Conservation (phyloP, 257 asterid species). For the Ballota nigra region DNA sequence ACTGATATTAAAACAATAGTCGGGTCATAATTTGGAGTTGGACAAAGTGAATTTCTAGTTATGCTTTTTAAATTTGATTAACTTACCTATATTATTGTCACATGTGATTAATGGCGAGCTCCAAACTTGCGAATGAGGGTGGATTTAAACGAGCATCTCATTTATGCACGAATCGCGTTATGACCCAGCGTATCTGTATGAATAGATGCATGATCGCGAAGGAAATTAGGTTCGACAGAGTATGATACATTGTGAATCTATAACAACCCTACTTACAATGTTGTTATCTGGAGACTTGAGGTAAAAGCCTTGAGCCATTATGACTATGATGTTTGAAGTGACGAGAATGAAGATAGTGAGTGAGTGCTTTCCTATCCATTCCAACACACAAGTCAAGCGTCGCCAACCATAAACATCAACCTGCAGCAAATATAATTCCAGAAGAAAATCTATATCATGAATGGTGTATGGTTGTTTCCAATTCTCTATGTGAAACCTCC, state of each 20-base stretch:
- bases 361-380: constrained; percentile 84
- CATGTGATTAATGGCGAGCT: not conserved
- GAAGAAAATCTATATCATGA: not conserved
- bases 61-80: no score
- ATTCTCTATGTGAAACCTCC: no score
- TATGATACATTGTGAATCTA: not conserved
- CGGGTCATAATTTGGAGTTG: not conserved
- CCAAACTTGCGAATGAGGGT: not conserved
- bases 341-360: constrained; percentile 60
- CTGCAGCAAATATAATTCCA: constrained; percentile 27
- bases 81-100: constrained; percentile 18
- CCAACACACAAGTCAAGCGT: constrained; percentile 40
- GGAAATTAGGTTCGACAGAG: not conserved
- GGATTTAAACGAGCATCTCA: constrained; percentile 11
- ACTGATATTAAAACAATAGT: not conserved
- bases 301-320: constrained; percentile 71
- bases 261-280: constrained; percentile 55
- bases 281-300: constrained; percentile 58
- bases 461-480: no score
- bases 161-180: constrained; percentile 42
- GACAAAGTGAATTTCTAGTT: not conserved
- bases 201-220: not conserved
- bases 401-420: constrained; percentile 82
- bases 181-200: constrained; percentile 57
- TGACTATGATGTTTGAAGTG: constrained; percentile 66